phyloP scores from a whole-genome alignment of 2,329 filamentous ascomycete genomes.

The Diaporthe humulicola region DNA sequence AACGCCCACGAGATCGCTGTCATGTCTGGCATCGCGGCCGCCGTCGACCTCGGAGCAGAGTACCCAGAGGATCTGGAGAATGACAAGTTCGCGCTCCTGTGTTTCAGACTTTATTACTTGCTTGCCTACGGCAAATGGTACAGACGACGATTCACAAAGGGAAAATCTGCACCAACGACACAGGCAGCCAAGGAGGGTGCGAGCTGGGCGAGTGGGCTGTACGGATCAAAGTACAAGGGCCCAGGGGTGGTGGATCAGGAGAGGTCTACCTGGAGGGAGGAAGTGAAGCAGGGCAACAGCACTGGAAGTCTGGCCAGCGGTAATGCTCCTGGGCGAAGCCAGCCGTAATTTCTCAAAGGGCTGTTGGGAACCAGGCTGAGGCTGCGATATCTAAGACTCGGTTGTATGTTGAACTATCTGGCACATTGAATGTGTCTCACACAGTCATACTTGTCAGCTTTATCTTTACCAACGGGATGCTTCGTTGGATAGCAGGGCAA shows the following conservation, averaged over 20 bases:
- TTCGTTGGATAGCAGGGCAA: not conserved
- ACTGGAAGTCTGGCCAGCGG: not conserved
- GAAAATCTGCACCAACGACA: not conserved
- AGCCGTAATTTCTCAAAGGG: not conserved
- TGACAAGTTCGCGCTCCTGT: constrained; percentile 9
- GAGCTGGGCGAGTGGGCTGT: constrained; percentile 10
- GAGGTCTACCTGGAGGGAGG: constrained; percentile 5
- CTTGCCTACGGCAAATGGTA: constrained; percentile 20
- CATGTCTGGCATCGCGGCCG: constrained; percentile 19
- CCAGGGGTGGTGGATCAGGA: not conserved
- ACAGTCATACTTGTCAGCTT: not conserved
- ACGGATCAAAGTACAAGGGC: constrained; percentile 11
- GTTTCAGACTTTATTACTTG: constrained; percentile 16
- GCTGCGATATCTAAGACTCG: not conserved
- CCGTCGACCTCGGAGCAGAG: not conserved
- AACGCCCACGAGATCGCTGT: constrained; percentile 27
- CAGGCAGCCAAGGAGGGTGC: constrained; percentile 20
- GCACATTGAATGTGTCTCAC: not conserved
- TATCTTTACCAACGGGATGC: not conserved
- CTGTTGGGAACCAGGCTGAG: not conserved
- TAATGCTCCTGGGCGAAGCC: constrained; percentile 18
- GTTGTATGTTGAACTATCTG: not conserved
- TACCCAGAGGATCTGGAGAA: constrained; percentile 19
- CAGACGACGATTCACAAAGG: constrained; percentile 9
- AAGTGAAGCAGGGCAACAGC: constrained; percentile 14